Evolutionary conservation across 306 rosid species (phyloP).

Genomic region (Biancaea sappan): DNA sequence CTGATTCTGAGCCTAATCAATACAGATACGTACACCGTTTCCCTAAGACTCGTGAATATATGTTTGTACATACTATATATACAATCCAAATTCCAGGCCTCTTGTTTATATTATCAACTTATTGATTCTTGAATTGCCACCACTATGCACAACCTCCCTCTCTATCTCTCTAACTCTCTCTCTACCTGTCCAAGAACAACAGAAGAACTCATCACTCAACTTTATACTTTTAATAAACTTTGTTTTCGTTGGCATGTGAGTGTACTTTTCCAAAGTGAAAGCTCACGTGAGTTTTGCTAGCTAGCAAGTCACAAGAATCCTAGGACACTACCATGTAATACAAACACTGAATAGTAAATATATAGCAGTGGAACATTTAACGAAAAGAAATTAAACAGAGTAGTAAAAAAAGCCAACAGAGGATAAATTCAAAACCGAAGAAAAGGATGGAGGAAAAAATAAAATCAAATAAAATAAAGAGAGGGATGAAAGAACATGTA

Average conservation of each 20-base stretch:
- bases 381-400: background rate
- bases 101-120: conserved; percentile 41
- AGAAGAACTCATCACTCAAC: conserved; percentile 62
- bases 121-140: conserved; percentile 54
- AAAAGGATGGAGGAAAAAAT: background rate
- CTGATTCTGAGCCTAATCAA: background rate
- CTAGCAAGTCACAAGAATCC: conserved; percentile 70
- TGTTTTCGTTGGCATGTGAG: conserved; percentile 90
- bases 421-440: no score
- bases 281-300: conserved; percentile 81
- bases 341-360: conserved; percentile 11
- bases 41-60: background rate
- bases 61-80: conserved; percentile 8
- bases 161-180: background rate
- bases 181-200: conserved; percentile 45
- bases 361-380: background rate
- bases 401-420: background rate
- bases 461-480: background rate
- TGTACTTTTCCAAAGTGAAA: conserved; percentile 89
- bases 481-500: background rate
- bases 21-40: background rate
- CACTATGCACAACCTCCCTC: conserved; percentile 7
- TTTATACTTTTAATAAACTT: conserved; percentile 62
- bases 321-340: conserved; percentile 22
- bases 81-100: background rate